Percentiles rank a stretch among this genome's conserved stretches.
These are phyloP conservation scores for Rugosomyces carneus DNA, from an alignment of 1,284 basidiomycete genomes.

Conservation along the genomic window DNA sequence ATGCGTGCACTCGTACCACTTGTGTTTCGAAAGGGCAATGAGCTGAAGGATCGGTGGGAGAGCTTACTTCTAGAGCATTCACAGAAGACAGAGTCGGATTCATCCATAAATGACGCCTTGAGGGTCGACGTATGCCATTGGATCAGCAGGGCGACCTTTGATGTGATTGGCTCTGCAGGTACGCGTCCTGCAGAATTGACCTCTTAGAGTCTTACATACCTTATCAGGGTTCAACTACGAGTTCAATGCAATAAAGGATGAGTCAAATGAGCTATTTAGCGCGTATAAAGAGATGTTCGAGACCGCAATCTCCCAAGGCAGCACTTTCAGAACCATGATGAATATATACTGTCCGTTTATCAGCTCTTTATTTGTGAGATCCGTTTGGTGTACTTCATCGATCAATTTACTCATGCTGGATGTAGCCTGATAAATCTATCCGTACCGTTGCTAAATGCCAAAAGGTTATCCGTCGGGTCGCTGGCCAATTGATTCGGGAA, in stretches of 20 bases:
- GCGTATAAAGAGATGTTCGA: constrained; percentile 83
- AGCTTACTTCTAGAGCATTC: constrained; percentile 30
- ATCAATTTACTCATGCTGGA: background rate
- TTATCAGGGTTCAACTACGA: constrained; percentile 67
- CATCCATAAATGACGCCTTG: constrained; percentile 17
- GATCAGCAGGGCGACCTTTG: constrained; percentile 73
- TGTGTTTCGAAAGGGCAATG: constrained; percentile 59
- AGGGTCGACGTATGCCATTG: constrained; percentile 65
- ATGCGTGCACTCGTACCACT: constrained; percentile 63
- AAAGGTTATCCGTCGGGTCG: constrained; percentile 56
- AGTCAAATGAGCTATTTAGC: constrained; percentile 65
- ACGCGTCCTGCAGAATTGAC: background rate
- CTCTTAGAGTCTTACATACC: background rate
- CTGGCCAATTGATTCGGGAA: constrained; percentile 63
- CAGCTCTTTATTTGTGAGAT: constrained; percentile 50
- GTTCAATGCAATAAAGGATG: constrained; percentile 72
- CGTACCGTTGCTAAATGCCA: constrained; percentile 50
- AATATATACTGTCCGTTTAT: constrained; percentile 58
- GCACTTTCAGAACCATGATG: constrained; percentile 40
- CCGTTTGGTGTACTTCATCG: background rate
- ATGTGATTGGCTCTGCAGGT: constrained; percentile 77
- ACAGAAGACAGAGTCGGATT: constrained; percentile 13
- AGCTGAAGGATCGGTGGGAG: constrained; percentile 57
- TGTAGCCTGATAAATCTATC: constrained; percentile 49
- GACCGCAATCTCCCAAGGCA: constrained; percentile 51